These are phyloP conservation scores for Alternaria brassicae DNA, from an alignment of 2,329 filamentous ascomycete genomes.

Conservation along the genomic window DNA sequence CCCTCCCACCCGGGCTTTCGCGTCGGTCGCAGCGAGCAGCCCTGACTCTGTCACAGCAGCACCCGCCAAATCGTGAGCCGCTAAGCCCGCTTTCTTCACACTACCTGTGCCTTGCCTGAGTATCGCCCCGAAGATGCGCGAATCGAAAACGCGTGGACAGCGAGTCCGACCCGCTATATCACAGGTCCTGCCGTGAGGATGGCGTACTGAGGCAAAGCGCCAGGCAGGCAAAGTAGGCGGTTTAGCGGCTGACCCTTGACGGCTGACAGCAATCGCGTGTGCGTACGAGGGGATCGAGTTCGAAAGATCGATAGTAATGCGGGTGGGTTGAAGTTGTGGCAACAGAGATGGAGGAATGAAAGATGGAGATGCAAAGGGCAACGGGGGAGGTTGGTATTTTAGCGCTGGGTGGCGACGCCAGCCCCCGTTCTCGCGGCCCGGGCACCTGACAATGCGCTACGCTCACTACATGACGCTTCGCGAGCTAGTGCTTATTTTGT, in stretches of 20 bases:
- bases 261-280: background rate
- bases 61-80: slow-evolving; percentile 3
- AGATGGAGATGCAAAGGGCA: background rate
- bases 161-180: slow-evolving; percentile 3
- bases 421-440: background rate
- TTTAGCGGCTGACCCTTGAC: slow-evolving; percentile 6
- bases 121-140: slow-evolving; percentile 13
- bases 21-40: slow-evolving; percentile 11
- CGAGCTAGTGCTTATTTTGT: background rate
- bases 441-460: background rate
- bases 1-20: slow-evolving; percentile 15
- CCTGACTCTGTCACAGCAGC: slow-evolving; percentile 9
- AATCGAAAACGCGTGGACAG: slow-evolving; percentile 1
- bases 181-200: slow-evolving; percentile 8
- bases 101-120: slow-evolving; percentile 10
- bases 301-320: background rate
- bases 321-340: background rate
- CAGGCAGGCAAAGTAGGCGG: slow-evolving; percentile 1
- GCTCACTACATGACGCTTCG: background rate
- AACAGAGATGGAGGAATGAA: background rate
- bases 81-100: slow-evolving; percentile 7
- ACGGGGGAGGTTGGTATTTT: background rate
- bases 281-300: background rate
- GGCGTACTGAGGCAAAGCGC: slow-evolving; percentile 11
- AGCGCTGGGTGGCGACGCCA: background rate